Conservation (phyloP, 2,329 filamentous ascomycete species). For the Claviceps africana region DNA sequence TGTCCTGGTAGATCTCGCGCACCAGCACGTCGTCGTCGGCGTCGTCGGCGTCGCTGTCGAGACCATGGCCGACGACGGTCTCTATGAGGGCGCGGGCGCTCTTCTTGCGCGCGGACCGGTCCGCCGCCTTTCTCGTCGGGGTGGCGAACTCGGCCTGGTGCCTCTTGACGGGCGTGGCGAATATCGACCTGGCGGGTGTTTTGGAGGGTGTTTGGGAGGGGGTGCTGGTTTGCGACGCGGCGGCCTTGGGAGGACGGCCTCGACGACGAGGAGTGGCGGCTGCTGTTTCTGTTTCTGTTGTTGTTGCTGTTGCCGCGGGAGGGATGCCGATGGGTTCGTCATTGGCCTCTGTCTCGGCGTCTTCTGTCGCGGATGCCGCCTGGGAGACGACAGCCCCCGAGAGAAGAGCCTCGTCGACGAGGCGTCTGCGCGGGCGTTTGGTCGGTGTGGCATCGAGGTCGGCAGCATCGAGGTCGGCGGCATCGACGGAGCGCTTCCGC, state of each 20-base stretch:
- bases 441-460: conserved; percentile 17
- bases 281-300: neutral
- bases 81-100: conserved; percentile 66
- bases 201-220: conserved; percentile 18
- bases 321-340: neutral
- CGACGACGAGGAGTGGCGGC: conserved; percentile 19
- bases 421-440: conserved; percentile 18
- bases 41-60: conserved; percentile 56
- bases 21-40: conserved; percentile 8
- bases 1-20: conserved; percentile 31
- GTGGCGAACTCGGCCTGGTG: conserved; percentile 30
- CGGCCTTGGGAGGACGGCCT: conserved; percentile 17
- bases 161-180: conserved; percentile 26
- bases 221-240: conserved; percentile 15
- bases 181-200: conserved; percentile 11
- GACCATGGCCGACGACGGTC: conserved; percentile 49
- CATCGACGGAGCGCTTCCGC: conserved; percentile 14
- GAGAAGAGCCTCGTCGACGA: conserved; percentile 1
- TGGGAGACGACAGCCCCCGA: too few relatives aligned
- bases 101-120: conserved; percentile 77
- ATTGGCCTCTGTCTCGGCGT: conserved; percentile 4
- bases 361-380: conserved; percentile 1
- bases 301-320: neutral
- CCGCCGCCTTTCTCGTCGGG: conserved; percentile 55
- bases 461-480: too few relatives aligned